Evolutionary conservation across 495 filamentous ascomycete genomes (phyloP), one percentile per base, ranked within the genome.

Genomic region (Trichoderma erinaceum): DNA sequence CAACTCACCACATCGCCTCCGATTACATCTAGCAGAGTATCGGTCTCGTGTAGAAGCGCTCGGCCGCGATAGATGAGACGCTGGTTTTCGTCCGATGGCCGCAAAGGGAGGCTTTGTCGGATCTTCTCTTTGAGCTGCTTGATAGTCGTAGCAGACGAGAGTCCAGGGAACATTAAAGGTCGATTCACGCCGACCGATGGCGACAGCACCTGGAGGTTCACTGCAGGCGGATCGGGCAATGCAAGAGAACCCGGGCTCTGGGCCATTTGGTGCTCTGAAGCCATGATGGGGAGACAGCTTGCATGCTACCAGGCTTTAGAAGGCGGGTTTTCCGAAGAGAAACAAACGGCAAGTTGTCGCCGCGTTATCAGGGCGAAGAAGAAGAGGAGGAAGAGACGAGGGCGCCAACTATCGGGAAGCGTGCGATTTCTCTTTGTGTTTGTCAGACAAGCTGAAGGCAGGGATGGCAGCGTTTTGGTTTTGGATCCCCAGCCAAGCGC

Each of bases 61-160:
- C 84, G 85, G 10, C 90, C 90, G 67, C 84, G 78, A 70, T 90
- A 87, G 32, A 92, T 91, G 56, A 93, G 73, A 13, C 88, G 80
- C 72, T 91, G 89, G 4, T 78, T 78, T 4, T 75, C 85, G 72
- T 83, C 77, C 3, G 80, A 65, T 41, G 89, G 86, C 11, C 80
- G 84, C 44, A 78, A 81, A 6, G 80, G 75, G n/a, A 91, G 74
- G 16, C 74, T 70, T 67, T 84, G 76, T 16, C 83, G 81, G 68
- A 93, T 87, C 67, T 78, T 85, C 6, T 78, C 77, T 72, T 88
- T 90, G 23, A 93, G 74, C 69, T 87, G 77, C 18, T 78, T 82
- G 41, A 92, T 72, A 2, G 87, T 91, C 0, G 83, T 84, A 0
- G 83, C 75, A 5, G 81, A 76, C 3, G 85, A 76, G 18, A 91